These are phyloP conservation scores for Acanthamoeba royreba DNA, from an alignment of 208 protist species.

Conservation along the genomic window DNA sequence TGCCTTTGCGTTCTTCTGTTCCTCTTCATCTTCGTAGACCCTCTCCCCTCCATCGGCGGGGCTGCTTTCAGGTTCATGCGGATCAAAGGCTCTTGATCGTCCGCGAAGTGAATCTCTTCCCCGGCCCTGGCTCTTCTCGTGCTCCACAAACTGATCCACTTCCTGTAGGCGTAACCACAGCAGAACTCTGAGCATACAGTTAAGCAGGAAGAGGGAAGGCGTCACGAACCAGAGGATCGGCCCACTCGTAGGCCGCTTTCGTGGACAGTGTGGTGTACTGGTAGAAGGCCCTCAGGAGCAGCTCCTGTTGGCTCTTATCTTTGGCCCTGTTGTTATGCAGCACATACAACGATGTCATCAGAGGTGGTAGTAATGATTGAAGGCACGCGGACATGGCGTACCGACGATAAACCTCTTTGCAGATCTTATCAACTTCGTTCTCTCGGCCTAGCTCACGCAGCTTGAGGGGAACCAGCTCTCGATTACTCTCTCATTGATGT, in stretches of 20 bases:
- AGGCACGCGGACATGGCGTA: neutral
- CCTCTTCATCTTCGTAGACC: no score
- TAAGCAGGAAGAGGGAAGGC: no score
- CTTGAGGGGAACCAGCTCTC: slow-evolving; percentile 8
- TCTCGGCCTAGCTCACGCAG: neutral
- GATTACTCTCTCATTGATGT: neutral
- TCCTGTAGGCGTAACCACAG: neutral
- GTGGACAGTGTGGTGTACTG: neutral
- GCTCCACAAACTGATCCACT: neutral
- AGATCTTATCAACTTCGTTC: neutral
- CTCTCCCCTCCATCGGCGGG: no score
- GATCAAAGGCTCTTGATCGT: no score
- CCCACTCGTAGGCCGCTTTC: slow-evolving; percentile 25
- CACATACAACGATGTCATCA: neutral
- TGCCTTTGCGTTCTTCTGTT: no score
- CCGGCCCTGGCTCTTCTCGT: neutral
- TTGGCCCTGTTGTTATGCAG: neutral
- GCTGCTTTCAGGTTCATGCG: no score
- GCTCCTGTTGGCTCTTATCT: neutral
- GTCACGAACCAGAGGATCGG: neutral
- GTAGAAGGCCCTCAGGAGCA: neutral
- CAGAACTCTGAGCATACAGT: no score
- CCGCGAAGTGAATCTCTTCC: neutral
- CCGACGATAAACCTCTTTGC: neutral
- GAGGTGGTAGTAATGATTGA: neutral